Conservation (phyloP, 257 asterid species). For the Sherardia arvensis region DNA sequence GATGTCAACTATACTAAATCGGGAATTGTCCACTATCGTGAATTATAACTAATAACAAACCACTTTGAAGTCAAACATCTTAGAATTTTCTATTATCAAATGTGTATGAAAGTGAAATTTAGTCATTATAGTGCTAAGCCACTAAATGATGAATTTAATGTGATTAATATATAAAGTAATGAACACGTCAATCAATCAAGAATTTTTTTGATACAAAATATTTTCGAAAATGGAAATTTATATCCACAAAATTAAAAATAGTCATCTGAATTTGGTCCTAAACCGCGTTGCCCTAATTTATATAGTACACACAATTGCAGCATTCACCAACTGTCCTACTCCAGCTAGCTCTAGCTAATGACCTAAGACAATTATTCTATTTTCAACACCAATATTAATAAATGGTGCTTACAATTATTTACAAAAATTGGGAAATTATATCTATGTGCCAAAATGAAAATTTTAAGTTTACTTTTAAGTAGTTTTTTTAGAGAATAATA, state of each 20-base stretch:
- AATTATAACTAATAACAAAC: too few species aligned
- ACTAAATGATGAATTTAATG: too few species aligned
- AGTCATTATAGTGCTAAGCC: too few species aligned
- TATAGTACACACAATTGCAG: neutral
- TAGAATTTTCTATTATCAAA: too few species aligned
- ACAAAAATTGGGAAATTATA: neutral
- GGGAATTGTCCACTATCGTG: too few species aligned
- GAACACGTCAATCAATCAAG: neutral
- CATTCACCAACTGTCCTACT: neutral
- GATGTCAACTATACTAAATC: too few species aligned
- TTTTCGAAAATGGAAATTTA: neutral
- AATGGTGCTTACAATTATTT: too few species aligned
- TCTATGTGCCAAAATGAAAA: neutral
- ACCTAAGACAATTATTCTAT: neutral
- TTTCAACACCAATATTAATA: neutral
- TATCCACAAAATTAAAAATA: neutral
- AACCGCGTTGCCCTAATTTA: conserved; percentile 1
- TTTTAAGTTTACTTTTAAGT: too few species aligned
- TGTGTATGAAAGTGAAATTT: too few species aligned
- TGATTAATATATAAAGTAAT: too few species aligned
- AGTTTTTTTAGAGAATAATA: too few species aligned
- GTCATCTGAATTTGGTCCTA: neutral
- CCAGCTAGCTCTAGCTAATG: neutral
- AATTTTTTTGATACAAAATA: neutral
- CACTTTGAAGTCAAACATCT: too few species aligned